Evolutionary conservation across 2,329 filamentous ascomycete genomes (phyloP), one percentile per base, ranked within the genome.

Genomic region (Hortaea werneckii): DNA sequence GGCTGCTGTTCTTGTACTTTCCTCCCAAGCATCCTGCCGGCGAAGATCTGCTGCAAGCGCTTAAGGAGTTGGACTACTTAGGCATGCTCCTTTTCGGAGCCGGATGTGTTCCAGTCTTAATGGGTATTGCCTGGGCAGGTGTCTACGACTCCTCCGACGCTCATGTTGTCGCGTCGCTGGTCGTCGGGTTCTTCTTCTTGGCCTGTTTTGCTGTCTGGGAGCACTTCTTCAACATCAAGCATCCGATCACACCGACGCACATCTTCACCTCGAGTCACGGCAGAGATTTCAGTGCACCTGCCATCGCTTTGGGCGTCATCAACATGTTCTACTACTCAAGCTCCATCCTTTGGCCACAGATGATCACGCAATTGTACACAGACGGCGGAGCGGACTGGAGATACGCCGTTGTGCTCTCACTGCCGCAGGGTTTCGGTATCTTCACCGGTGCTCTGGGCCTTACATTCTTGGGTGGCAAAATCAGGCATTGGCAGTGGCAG

Each of bases 401-500:
- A 39, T 45, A 53, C 12, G 49, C 43, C 2, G 43, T 51, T 40
- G 66, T 64, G 1, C 53, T 75, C 3, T 67, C 70, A 1, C 55
- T 73, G 20, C 67, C 67, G 0, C 68, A 71, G 53, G 70, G 70
- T 6, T 56, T 75, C 26, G 73, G 65, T 11, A 67, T 75, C 12
- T 57, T 64, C 2, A 60, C 66, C 35, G 71, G 71, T 40, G 69
- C 70, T 1, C 56, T 67, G 0, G 50, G 69, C 9, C 60, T 74
- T 5, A 65, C 65, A 0, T 45, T 61, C 4, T 64, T 73, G 37
- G 71, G 72, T 7, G 60, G 62, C 34, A 63, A 55, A 46, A 67
- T 75, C 41, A 61, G 65, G 6, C 62, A 69, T 49, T 74, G 70
- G 69, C 63, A 71, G 12, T 73, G 69, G 70, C 69, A 69, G 26